Conservation (phyloP, 139 green algal genomes). For the Parachlorella kessleri region DNA sequence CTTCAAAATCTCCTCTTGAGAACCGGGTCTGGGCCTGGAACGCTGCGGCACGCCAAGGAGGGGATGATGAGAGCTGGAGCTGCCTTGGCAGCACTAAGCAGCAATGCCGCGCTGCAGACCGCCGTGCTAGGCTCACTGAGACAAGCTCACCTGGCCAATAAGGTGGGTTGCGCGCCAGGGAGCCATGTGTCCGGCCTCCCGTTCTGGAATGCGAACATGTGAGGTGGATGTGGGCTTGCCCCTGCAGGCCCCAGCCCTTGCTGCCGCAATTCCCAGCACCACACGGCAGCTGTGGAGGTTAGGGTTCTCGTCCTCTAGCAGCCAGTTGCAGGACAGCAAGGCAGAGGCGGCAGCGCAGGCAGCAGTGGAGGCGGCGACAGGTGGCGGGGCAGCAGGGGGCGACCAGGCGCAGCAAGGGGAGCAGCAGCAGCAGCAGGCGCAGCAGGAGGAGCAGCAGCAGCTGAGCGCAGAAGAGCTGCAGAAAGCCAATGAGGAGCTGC, state of each 20-base stretch:
- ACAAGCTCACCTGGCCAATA: no score
- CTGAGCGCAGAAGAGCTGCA: slow-evolving; percentile 12
- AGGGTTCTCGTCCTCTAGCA: slow-evolving; percentile 20
- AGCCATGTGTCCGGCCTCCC: no score
- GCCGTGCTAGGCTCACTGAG: no score
- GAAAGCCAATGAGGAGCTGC: slow-evolving; percentile 2
- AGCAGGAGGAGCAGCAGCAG: slow-evolving; percentile 4
- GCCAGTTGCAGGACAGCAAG: background rate
- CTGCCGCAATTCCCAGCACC: background rate
- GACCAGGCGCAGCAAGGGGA: background rate
- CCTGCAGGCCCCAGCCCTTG: background rate
- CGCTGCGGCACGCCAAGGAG: no score
- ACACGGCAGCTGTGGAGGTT: slow-evolving; percentile 2
- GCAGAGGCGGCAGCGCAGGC: background rate
- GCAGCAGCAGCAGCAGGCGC: slow-evolving; percentile 5
- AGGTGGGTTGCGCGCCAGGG: no score
- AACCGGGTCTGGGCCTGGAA: no score
- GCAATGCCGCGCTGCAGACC: background rate
- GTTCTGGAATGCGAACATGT: no score
- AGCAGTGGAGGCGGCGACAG: background rate
- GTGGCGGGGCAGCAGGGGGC: background rate
- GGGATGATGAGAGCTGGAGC: background rate
- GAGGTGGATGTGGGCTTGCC: no score
- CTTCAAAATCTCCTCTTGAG: no score
- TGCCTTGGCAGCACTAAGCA: background rate